phyloP scores from a whole-genome alignment of 164 flowering plant species.

The Sedum album region DNA sequence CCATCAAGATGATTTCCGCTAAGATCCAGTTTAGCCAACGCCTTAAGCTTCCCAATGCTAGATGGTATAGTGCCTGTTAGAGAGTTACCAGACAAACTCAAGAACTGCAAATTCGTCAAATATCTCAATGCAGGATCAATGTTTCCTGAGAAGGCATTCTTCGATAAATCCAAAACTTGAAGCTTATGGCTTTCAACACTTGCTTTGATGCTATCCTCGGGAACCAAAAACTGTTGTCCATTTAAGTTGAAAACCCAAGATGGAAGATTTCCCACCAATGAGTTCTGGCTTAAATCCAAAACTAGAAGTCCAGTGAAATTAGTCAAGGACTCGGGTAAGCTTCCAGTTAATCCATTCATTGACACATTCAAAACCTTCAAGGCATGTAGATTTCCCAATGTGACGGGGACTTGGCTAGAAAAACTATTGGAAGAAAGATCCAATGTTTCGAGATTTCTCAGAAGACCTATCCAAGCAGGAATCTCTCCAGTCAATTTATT shows the following conservation, averaged over 20 bases:
- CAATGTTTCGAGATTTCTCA: too few species aligned
- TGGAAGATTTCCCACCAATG: too few species aligned
- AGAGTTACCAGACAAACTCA: slow-evolving; percentile 64
- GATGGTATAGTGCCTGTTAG: slow-evolving; percentile 57
- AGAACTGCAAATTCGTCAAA: slow-evolving; percentile 41
- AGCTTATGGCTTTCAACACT: too few species aligned
- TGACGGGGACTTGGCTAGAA: slow-evolving; percentile 49
- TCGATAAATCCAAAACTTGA: slow-evolving; percentile 57
- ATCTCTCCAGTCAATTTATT: slow-evolving; percentile 54
- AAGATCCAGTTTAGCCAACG: too few species aligned
- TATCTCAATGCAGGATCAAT: slow-evolving; percentile 37
- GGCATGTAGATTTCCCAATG: slow-evolving; percentile 46
- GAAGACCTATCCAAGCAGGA: too few species aligned
- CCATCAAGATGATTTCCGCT: slow-evolving; percentile 63
- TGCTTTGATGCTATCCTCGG: too few species aligned
- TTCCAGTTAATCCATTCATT: slow-evolving; percentile 44
- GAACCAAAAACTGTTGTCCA: too few species aligned
- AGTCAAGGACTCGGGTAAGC: slow-evolving; percentile 54
- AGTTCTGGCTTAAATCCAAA: slow-evolving; percentile 55
- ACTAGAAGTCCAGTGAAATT: slow-evolving; percentile 37
- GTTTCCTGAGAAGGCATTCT: slow-evolving; percentile 54
- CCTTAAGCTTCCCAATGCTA: too few species aligned
- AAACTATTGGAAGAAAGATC: too few species aligned
- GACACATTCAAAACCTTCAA: slow-evolving; percentile 59
- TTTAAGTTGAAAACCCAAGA: slow-evolving; percentile 50